Conservation (phyloP, 192 early-diverging fungal species). For the Rhizophagus sp. region DNA sequence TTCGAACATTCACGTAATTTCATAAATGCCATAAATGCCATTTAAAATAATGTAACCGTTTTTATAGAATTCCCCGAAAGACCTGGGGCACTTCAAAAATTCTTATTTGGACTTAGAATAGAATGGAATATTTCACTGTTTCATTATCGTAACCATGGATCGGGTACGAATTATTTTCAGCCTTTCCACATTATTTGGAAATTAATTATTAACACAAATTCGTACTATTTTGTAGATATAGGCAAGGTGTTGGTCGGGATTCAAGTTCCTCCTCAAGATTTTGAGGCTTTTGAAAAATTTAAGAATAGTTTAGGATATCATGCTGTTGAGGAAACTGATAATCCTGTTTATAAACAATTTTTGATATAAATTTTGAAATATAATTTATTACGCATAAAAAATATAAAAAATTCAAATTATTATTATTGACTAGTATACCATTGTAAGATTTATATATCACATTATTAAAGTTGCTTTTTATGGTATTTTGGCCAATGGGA, state of each 20-base stretch:
- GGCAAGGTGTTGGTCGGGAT: slow-evolving; percentile 92
- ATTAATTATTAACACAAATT: background rate
- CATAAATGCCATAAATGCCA: background rate
- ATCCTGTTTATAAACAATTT: slow-evolving; percentile 87
- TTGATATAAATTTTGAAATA: slow-evolving; percentile 44
- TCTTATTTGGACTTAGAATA: slow-evolving; percentile 69
- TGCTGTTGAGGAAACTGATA: slow-evolving; percentile 91
- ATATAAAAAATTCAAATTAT: too few relatives aligned
- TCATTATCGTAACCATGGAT: slow-evolving; percentile 97
- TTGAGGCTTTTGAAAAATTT: slow-evolving; percentile 71
- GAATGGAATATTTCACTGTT: slow-evolving; percentile 86
- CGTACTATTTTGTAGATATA: slow-evolving; percentile 62
- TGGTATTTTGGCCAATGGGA: too few relatives aligned
- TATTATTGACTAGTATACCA: too few relatives aligned
- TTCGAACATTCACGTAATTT: background rate
- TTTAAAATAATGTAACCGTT: background rate
- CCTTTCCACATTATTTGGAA: background rate
- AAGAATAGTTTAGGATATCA: slow-evolving; percentile 81
- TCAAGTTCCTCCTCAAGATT: slow-evolving; percentile 76
- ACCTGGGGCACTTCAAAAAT: slow-evolving; percentile 88
- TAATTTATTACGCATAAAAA: background rate
- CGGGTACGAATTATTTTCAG: slow-evolving; percentile 30
- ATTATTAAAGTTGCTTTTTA: too few relatives aligned
- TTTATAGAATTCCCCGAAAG: slow-evolving; percentile 86
- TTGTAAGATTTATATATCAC: too few relatives aligned